Conservation (phyloP, 2,329 filamentous ascomycete species). For the Lachnellula suecica region DNA sequence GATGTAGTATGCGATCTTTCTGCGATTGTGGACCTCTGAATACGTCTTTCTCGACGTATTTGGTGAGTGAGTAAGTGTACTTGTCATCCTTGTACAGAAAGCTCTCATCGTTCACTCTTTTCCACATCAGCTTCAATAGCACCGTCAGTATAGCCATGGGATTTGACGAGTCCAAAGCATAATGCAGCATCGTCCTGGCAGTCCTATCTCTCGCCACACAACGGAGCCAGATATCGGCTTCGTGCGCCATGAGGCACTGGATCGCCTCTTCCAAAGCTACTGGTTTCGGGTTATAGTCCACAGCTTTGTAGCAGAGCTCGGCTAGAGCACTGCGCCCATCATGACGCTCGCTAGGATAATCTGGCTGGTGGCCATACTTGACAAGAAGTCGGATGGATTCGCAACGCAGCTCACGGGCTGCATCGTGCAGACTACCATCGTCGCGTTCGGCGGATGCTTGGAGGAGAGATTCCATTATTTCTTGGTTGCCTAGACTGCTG, state of each 20-base stretch:
- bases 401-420: conserved; percentile 57
- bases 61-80: conserved; percentile 63
- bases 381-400: conserved; percentile 56
- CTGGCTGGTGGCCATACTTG: conserved; percentile 58
- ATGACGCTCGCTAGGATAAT: conserved; percentile 65
- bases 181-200: conserved; percentile 59
- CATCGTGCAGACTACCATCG: conserved; percentile 66
- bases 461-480: conserved; percentile 16
- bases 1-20: conserved; percentile 11
- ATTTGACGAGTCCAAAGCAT: conserved; percentile 58
- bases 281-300: conserved; percentile 37
- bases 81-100: conserved; percentile 52
- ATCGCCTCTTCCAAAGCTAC: conserved; percentile 46
- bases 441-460: conserved; percentile 13
- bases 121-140: conserved; percentile 64
- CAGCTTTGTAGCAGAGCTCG: conserved; percentile 54
- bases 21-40: conserved; percentile 13
- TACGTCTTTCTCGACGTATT: conserved; percentile 47
- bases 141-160: conserved; percentile 55
- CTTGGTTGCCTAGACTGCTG: conserved; percentile 10
- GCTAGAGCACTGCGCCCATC: conserved; percentile 62
- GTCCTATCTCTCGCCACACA: conserved; percentile 46
- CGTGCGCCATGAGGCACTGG: conserved; percentile 51
- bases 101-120: conserved; percentile 58
- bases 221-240: conserved; percentile 46